Base-by-base conservation (phyloP, 1,284 basidiomycete genomes). In the Boletus putidus region DNA sequence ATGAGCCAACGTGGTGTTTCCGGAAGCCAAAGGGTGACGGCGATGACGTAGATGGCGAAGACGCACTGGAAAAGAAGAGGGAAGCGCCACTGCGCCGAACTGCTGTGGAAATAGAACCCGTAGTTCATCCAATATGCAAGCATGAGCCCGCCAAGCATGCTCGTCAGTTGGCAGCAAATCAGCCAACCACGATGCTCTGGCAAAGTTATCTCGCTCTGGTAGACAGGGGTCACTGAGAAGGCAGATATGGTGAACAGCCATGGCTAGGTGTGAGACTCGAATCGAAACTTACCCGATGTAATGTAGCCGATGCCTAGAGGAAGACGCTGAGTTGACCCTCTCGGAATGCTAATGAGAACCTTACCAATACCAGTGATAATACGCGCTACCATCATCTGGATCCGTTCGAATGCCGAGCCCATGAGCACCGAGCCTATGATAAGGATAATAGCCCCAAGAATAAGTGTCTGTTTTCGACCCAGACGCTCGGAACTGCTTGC, bases 91-190 rank as follows among this genome's bases (percentile, higher is more conserved):
- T 65, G 62, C 4, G 37, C 43, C 7, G 63, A 63, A 21, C 40
- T 40, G 16, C 23, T 50, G 40, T 65, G 48, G 31, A 65, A 65
- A 49, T 62, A 59, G 35, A 65, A 53, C 15, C 61, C 62, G 11
- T 64, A 62, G 45, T 62, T 64, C 15, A 64, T 56, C 62, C 62
- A 62, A 23, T 62, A 64, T n/a, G 52, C 62, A 39, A 62, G 52
- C 40, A 61, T 27, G 36, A 62, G 40, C 31, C 62, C 59, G 5
- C 52, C 52, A 20, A 62, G 61, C 60, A 63, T 43, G 33, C 62
- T 64, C 47, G 63, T 62, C 42, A 64, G 39, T 42, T 62, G 61
- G 33, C 61, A 62, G 40, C 62, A 62, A 20, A 62, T 45, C 3
- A 65, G 47, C 62, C 63, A 63, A 33, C 63, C 62, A 42, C 62